These are phyloP conservation scores for Colletotrichum liaoningense DNA, from an alignment of 2,329 filamentous ascomycete species.

Conservation along the genomic window DNA sequence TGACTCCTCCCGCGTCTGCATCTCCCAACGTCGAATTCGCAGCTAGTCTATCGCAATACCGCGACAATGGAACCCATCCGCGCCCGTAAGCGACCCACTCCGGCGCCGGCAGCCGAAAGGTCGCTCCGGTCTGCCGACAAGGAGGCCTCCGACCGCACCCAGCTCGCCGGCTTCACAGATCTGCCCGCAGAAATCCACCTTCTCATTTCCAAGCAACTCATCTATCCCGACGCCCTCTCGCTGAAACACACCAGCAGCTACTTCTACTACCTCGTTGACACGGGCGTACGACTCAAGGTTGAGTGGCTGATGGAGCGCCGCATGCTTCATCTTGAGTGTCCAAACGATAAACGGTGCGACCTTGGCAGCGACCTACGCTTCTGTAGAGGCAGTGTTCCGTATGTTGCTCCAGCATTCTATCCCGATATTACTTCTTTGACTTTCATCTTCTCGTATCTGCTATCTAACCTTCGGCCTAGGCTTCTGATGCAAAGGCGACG, in stretches of 20 bases:
- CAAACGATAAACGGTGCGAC: slow-evolving; percentile 67
- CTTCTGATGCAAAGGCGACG: slow-evolving; percentile 69
- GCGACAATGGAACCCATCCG: slow-evolving; percentile 1
- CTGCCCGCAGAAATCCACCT: slow-evolving; percentile 77
- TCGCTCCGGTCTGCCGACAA: neutral
- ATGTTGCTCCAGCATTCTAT: slow-evolving; percentile 38
- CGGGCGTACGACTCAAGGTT: slow-evolving; percentile 73
- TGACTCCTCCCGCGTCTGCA: neutral
- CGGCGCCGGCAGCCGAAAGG: slow-evolving; percentile 3
- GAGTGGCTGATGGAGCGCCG: slow-evolving; percentile 76
- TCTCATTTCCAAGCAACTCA: slow-evolving; percentile 68
- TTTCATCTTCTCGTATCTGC: no score
- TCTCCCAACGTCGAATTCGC: neutral
- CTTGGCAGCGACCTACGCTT: slow-evolving; percentile 70
- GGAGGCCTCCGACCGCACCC: neutral
- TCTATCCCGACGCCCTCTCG: slow-evolving; percentile 78
- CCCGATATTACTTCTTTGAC: no score
- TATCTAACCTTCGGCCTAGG: slow-evolving; percentile 45
- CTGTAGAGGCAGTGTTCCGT: slow-evolving; percentile 70
- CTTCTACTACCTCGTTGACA: slow-evolving; percentile 74
- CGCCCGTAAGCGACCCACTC: slow-evolving; percentile 18
- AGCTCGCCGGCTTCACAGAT: slow-evolving; percentile 51
- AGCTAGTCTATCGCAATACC: neutral
- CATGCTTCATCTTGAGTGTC: slow-evolving; percentile 73
- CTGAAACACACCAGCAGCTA: slow-evolving; percentile 74